Evolutionary conservation across 768 basidiomycete genomes (phyloP).

Genomic region (Cystofilobasidium bisporidii): DNA sequence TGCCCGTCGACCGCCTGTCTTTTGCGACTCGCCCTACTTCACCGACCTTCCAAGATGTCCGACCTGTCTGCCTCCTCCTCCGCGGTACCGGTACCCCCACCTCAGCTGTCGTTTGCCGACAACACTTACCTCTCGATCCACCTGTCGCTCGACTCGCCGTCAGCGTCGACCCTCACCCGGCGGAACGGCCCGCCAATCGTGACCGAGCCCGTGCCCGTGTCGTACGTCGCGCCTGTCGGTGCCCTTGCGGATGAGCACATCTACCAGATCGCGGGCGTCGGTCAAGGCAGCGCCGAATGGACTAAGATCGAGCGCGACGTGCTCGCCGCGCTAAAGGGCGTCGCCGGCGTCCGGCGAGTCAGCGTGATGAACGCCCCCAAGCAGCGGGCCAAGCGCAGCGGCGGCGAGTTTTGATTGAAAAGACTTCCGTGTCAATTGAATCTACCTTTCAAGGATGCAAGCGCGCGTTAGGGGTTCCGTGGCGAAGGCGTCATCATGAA

Average conservation of each 20-base stretch:
- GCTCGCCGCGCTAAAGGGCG: background rate
- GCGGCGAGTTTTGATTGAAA: slow-evolving; percentile 8
- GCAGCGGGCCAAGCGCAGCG: slow-evolving; percentile 1
- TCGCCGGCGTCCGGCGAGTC: background rate
- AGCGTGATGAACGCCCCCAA: slow-evolving; percentile 8
- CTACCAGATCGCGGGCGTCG: background rate
- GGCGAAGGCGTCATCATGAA: no score
- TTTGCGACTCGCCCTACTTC: background rate
- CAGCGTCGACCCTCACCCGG: background rate
- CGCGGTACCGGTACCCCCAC: background rate
- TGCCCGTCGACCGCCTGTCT: background rate
- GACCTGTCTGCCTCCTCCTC: background rate
- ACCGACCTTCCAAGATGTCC: background rate
- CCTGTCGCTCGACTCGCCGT: background rate
- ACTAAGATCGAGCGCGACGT: background rate
- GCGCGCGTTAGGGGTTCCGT: no score
- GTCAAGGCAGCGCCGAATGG: background rate
- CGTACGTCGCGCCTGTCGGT: slow-evolving; percentile 15
- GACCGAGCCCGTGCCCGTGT: background rate
- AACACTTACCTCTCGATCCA: background rate
- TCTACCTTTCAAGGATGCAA: no score
- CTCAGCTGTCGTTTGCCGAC: background rate
- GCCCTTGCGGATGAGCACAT: slow-evolving; percentile 16
- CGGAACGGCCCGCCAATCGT: background rate
- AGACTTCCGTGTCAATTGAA: no score